Conservation (phyloP, 2,329 filamentous ascomycete genomes). For the Bipolaris victoriae region DNA sequence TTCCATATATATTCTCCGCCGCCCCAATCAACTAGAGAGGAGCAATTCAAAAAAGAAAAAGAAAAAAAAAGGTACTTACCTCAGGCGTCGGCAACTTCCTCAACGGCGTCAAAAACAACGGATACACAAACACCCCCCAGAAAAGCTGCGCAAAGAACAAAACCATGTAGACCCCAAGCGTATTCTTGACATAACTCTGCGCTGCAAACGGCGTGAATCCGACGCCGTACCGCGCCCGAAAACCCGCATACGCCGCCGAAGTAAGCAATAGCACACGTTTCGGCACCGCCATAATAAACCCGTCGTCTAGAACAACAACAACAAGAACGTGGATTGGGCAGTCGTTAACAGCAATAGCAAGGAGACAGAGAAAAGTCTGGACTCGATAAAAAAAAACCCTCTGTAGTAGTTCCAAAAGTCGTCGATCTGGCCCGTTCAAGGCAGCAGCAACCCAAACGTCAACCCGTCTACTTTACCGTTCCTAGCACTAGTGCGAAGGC, state of each 20-base stretch:
- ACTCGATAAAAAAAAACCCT: too few species aligned
- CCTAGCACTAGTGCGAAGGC: too few species aligned
- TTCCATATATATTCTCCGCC: not conserved
- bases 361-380: too few species aligned
- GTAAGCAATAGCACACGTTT: slow-evolving; percentile 38
- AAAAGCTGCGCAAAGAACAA: slow-evolving; percentile 44
- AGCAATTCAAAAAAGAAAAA: not conserved
- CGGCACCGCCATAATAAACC: slow-evolving; percentile 32
- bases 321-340: too few species aligned
- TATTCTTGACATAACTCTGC: slow-evolving; percentile 48
- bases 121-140: slow-evolving; percentile 62
- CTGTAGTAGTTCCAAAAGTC: too few species aligned
- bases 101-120: slow-evolving; percentile 63
- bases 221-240: slow-evolving; percentile 44
- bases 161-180: slow-evolving; percentile 49
- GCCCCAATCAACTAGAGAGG: not conserved
- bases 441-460: too few species aligned
- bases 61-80: slow-evolving; percentile 43
- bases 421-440: too few species aligned
- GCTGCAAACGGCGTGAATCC: slow-evolving; percentile 33
- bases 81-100: slow-evolving; percentile 62
- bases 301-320: not conserved
- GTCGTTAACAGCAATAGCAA: too few species aligned
- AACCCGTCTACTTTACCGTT: too few species aligned
- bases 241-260: slow-evolving; percentile 34